Evolutionary conservation across 495 filamentous ascomycete species (phyloP), one percentile per base, ranked within the genome.

Genomic region (Astrothelium subdiscretum): DNA sequence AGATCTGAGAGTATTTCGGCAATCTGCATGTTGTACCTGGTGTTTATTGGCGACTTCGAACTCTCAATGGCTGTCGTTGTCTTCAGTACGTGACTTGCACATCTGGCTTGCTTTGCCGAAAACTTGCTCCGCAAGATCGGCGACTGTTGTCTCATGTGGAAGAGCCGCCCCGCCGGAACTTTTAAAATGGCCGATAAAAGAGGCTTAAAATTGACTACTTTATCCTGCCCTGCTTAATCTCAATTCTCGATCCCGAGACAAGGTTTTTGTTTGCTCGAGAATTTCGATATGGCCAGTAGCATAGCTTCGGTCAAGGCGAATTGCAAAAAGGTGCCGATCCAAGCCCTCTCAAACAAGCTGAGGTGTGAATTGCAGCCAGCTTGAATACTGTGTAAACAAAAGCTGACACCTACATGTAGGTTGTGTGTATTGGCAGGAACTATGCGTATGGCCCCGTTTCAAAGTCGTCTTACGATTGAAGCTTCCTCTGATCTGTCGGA

Each of bases 381-480:
- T 54, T 54, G 20, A 54, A 24, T 54, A 5, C 15, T 11, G 20
- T 4, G 12, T 4, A 8, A 54, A 54, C 10, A 26, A 29, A n/a
- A 29, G 20, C 24, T 8, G 24, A 12, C 29, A 54, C 12, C 29
- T 5, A 60, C 60, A 6, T 31, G 43, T 43, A 97, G 78, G 84
- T 97, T 63, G 88, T 96, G 73, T 97, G 94, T 79, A 96, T 99
- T 74, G 94, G 95, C 69, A 84, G 94, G 65, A 98, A 98, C 77
- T 97, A 95, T 81, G 92, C 91, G 90, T 95, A 77, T 63, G 88
- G 65, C 64, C 61, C 38, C 32, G 15, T 52, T 60, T 64, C 59
- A 26, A 62, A 10, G 6, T 10, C 58, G 62, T 22, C 31, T 8
- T 43, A 32, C 31, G 29, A 35, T 27, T 3, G 27, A 43, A 67